Evolutionary conservation across 129 eudicot species (phyloP), one percentile per base, ranked within the genome.

Genomic region (Escallonia herrerae): DNA sequence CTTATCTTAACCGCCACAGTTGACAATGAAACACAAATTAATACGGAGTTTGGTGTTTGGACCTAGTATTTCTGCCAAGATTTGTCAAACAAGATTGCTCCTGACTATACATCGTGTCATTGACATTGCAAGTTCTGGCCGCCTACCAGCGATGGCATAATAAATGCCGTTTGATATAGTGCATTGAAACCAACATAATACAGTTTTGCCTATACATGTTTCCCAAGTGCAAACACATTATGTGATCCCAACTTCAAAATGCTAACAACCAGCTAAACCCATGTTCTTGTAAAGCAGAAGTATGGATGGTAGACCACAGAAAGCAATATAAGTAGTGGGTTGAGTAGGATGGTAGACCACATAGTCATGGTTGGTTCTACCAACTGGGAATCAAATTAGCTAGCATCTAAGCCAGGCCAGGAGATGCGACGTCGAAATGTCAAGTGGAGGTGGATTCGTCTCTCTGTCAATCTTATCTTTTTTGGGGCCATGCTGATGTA

Each of bases 381-480:
- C 50, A 66, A 6, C 56, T 43, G 46, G 62, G 47, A 62, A 49
- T 49, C 54, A 3, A 49, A 49, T 49, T 49, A 49, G 12, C 0
- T 22, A 22, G 33, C 33, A 22, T 22, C 33, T 22, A 22, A 22
- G 33, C 33, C 33, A 22, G 33, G 33, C 33, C 33, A 22, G 33
- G 33, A 22, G 33, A 22, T 22, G 33, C 33, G 33, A 22, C 33
- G 33, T 22, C 1, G 33, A 22, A 22, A 22, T 22, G 33, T 22
- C 33, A 22, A 22, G 65, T 58, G 58, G 71, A 33, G 42, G 55
- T 59, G 40, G 64, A 10, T 65, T 64, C 66, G 7, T 37, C 73
- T 60, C 40, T 48, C 69, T 69, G 73, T 66, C 77, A 53, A 49
- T 69, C 74, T 80, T 80, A 74, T 63, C 81, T 54, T 60, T 5